These are phyloP conservation scores for Aspergillus oerlinghausenensis DNA, from an alignment of 2,329 filamentous ascomycete species.

Conservation along the genomic window DNA sequence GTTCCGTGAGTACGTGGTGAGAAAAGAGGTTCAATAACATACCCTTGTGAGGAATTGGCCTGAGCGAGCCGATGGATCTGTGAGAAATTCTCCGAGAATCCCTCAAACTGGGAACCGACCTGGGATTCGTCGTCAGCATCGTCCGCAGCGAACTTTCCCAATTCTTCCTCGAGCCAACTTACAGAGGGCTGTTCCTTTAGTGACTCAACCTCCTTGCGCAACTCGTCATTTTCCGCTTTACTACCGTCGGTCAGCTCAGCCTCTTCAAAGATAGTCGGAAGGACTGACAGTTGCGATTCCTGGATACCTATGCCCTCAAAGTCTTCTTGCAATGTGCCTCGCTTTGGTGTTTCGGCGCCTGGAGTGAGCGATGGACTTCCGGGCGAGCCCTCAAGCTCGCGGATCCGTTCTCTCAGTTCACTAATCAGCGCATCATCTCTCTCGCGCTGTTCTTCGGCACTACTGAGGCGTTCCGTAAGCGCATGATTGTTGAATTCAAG, in stretches of 20 bases:
- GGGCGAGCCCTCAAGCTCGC: conserved; percentile 38
- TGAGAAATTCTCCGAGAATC: conserved; percentile 31
- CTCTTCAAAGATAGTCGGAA: not conserved
- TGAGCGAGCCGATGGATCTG: conserved; percentile 30
- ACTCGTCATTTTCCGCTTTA: conserved; percentile 39
- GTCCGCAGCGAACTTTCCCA: not conserved
- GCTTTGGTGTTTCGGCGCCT: conserved; percentile 36
- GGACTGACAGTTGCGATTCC: conserved; percentile 36
- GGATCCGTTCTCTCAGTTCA: conserved; percentile 39
- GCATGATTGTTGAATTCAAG: conserved; percentile 47
- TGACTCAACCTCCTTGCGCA: conserved; percentile 34
- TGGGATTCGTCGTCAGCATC: conserved; percentile 13
- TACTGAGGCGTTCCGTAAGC: conserved; percentile 41
- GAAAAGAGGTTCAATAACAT: conserved; percentile 2
- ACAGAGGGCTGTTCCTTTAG: conserved; percentile 23
- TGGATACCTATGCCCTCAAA: conserved; percentile 38
- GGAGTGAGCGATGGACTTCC: conserved; percentile 36
- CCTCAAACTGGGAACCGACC: conserved; percentile 25
- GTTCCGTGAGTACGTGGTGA: conserved; percentile 12
- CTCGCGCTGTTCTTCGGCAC: conserved; percentile 40
- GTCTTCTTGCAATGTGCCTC: conserved; percentile 39
- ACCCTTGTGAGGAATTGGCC: conserved; percentile 35
- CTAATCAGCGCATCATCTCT: conserved; percentile 40
- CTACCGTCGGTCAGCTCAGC: conserved; percentile 23
- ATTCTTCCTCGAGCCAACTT: conserved; percentile 1